Evolutionary conservation across 495 filamentous ascomycete genomes (phyloP).

Genomic region (Lasiosphaeria hispida): DNA sequence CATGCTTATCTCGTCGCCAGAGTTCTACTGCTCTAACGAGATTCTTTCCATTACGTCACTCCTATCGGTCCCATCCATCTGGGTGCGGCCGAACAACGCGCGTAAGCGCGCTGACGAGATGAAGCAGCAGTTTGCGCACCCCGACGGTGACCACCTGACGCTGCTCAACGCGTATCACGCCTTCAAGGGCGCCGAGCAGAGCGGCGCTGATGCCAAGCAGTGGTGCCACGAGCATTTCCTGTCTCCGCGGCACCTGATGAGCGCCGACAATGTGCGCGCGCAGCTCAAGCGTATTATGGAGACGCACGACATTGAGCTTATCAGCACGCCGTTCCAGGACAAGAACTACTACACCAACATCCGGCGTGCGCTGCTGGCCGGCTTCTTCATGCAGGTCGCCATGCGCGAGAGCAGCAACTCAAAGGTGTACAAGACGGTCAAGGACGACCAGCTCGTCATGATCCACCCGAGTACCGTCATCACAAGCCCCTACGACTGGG

Average conservation of each 20-base stretch:
- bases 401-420: slow-evolving; percentile 72
- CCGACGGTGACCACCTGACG: slow-evolving; percentile 91
- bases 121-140: slow-evolving; percentile 90
- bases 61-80: slow-evolving; percentile 92
- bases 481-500: slow-evolving; percentile 85
- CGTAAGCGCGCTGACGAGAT: slow-evolving; percentile 96
- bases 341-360: slow-evolving; percentile 99
- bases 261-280: slow-evolving; percentile 86
- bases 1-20: slow-evolving; percentile 95
- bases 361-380: slow-evolving; percentile 84
- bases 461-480: slow-evolving; percentile 90
- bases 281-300: slow-evolving; percentile 98
- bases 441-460: slow-evolving; percentile 86
- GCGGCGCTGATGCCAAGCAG: slow-evolving; percentile 70
- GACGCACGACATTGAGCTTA: slow-evolving; percentile 74
- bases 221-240: slow-evolving; percentile 99
- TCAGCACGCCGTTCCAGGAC: slow-evolving; percentile 86
- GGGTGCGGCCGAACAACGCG: slow-evolving; percentile 77
- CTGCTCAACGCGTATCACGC: slow-evolving; percentile 98
- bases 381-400: slow-evolving; percentile 99
- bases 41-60: slow-evolving; percentile 92
- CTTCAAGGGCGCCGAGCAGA: slow-evolving; percentile 70
- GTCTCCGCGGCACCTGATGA: slow-evolving; percentile 82
- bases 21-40: slow-evolving; percentile 99
- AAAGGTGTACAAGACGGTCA: slow-evolving; percentile 90